A percentile compares a stretch with the other conserved stretches of the same genome.
Evolutionary conservation across 192 early-diverging fungal species (phyloP).

Genomic region (Podila minutissima): DNA sequence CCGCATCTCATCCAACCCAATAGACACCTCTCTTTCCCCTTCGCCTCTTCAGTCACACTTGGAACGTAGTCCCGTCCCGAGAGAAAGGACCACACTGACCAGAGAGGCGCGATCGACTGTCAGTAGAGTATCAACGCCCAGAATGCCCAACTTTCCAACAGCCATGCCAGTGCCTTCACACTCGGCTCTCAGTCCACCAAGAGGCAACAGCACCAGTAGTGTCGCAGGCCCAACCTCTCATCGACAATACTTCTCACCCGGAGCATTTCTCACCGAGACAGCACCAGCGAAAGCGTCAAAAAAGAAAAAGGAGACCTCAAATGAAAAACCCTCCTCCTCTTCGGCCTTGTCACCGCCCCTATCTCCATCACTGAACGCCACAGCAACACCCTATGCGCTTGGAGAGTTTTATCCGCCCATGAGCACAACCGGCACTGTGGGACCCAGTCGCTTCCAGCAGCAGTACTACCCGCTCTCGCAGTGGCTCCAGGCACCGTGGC

Average conservation of each 20-base stretch:
- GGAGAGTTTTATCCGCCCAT: slow-evolving; percentile 39
- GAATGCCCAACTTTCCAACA: background rate
- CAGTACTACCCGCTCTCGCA: slow-evolving; percentile 45
- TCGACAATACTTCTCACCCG: slow-evolving; percentile 8
- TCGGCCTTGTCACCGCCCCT: slow-evolving; percentile 20
- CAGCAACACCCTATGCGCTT: slow-evolving; percentile 38
- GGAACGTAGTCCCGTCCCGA: too few relatives aligned
- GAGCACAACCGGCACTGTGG: background rate
- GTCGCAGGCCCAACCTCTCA: background rate
- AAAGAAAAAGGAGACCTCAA: background rate
- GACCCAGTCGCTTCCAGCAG: slow-evolving; percentile 8
- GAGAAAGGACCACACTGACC: too few relatives aligned
- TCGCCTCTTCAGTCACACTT: too few relatives aligned
- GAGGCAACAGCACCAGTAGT: background rate
- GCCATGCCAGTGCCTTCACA: background rate
- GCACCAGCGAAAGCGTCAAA: background rate
- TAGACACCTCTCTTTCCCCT: too few relatives aligned
- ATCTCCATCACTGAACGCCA: slow-evolving; percentile 26
- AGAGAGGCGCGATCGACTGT: too few relatives aligned
- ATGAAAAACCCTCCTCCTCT: background rate
- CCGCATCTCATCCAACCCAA: too few relatives aligned
- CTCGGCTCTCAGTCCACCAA: background rate
- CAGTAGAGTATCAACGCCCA: too few relatives aligned
- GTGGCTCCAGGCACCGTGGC: slow-evolving; percentile 48
- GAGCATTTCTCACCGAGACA: slow-evolving; percentile 9